A percentile compares a stretch with the other conserved stretches of the same genome.
These are phyloP conservation scores for Taxawa tesnikishii DNA, from an alignment of 2,329 filamentous ascomycete species.

Conservation along the genomic window DNA sequence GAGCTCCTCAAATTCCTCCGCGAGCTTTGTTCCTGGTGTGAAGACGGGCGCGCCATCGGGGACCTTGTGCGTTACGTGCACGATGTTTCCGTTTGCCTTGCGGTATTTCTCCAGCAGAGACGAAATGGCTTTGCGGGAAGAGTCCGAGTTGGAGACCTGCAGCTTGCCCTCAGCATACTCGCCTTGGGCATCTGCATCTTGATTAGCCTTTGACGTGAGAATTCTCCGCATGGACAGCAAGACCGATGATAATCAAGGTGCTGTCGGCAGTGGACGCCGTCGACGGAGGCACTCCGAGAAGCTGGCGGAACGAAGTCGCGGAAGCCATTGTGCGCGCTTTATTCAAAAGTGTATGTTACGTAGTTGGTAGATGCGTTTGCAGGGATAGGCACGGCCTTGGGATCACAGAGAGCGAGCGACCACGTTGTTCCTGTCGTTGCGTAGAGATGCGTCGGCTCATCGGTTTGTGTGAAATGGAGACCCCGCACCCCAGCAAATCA, in stretches of 20 bases:
- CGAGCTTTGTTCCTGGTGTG: constrained; percentile 48
- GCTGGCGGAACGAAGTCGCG: constrained; percentile 33
- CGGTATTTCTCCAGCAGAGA: constrained; percentile 49
- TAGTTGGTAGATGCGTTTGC: too few relatives aligned
- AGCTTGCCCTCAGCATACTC: constrained; percentile 52
- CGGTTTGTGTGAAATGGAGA: too few relatives aligned
- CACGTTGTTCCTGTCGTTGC: too few relatives aligned
- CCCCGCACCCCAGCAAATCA: too few relatives aligned
- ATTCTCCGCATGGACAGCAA: too few relatives aligned
- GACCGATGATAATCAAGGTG: constrained; percentile 54
- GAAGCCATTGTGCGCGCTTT: constrained; percentile 5
- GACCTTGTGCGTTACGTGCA: constrained; percentile 49
- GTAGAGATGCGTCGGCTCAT: too few relatives aligned
- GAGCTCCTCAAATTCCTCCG: constrained; percentile 49
- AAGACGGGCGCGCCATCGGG: constrained; percentile 54
- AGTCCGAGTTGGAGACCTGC: constrained; percentile 39
- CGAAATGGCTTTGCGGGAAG: constrained; percentile 45
- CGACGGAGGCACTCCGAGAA: constrained; percentile 43
- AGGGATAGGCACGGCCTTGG: too few relatives aligned
- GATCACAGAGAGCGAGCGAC: too few relatives aligned
- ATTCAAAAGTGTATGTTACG: too few relatives aligned
- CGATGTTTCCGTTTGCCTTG: constrained; percentile 38
- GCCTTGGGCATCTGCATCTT: constrained; percentile 55
- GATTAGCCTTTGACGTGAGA: too few relatives aligned
- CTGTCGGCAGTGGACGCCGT: constrained; percentile 46